Evolutionary conservation across 495 filamentous ascomycete genomes (phyloP).

Genomic region (Aspergillus panamensis): DNA sequence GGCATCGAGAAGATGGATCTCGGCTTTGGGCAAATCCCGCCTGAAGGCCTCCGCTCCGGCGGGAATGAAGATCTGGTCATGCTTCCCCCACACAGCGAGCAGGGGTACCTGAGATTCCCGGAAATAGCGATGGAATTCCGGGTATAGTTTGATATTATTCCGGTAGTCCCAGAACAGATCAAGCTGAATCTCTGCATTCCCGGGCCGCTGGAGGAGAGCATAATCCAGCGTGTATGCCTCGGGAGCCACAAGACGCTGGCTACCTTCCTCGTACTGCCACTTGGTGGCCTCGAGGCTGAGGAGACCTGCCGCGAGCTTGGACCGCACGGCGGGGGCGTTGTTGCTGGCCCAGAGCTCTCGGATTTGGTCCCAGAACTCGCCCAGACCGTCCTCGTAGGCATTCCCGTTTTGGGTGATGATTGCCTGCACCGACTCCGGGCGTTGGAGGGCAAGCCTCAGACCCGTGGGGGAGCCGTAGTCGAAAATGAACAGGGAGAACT

Average conservation of each 20-base stretch:
- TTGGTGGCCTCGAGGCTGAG: constrained; percentile 47
- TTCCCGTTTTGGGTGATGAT: constrained; percentile 65
- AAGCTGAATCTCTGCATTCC: constrained; percentile 54
- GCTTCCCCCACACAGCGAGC: constrained; percentile 60
- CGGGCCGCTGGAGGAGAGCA: constrained; percentile 46
- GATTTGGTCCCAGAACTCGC: constrained; percentile 53
- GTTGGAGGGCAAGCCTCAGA: constrained; percentile 51
- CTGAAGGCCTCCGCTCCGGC: constrained; percentile 59
- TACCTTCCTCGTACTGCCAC: constrained; percentile 55
- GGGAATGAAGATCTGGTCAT: constrained; percentile 55
- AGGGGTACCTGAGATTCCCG: constrained; percentile 50
- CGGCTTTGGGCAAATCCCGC: constrained; percentile 49
- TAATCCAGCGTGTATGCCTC: constrained; percentile 51
- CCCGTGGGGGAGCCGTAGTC: constrained; percentile 63
- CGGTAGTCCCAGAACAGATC: constrained; percentile 57
- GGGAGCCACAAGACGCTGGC: constrained; percentile 40
- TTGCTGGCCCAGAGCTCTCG: constrained; percentile 46
- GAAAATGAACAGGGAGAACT: constrained; percentile 59
- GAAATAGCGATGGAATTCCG: constrained; percentile 58
- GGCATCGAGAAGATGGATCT: constrained; percentile 52
- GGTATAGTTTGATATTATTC: constrained; percentile 53
- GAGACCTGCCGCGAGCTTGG: constrained; percentile 33
- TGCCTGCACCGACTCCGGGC: constrained; percentile 45
- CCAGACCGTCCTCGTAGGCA: constrained; percentile 58
- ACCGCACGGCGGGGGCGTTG: constrained; percentile 31